Conservation (phyloP, 495 filamentous ascomycete species). For the Pyrenula aspistea region DNA sequence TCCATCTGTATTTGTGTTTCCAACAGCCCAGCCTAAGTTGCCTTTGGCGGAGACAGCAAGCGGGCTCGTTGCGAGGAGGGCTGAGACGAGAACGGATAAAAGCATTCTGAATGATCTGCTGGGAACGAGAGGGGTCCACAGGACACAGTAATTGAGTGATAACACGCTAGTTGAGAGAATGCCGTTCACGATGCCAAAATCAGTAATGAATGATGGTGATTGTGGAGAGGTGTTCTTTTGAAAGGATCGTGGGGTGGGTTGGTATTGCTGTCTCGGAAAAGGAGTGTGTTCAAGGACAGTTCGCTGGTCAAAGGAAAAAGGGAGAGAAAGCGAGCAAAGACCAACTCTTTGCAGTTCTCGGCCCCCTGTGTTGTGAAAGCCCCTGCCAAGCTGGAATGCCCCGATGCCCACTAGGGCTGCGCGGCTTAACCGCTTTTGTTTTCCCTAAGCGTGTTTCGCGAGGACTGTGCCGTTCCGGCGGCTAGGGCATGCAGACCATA, state of each 20-base stretch:
- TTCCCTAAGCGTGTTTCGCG: not conserved
- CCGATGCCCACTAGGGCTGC: not conserved
- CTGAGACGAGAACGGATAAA: slow-evolving; percentile 23
- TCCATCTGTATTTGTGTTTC: slow-evolving; percentile 37
- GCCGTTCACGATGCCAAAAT: not conserved
- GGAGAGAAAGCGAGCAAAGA: not conserved
- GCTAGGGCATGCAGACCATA: too few relatives aligned
- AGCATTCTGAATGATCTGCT: slow-evolving; percentile 25
- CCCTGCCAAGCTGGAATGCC: not conserved
- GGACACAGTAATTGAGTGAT: not conserved
- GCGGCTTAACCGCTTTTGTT: not conserved
- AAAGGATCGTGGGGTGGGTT: not conserved
- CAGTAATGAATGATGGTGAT: not conserved
- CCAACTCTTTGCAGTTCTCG: not conserved
- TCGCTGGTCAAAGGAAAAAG: not conserved
- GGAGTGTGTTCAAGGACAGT: not conserved
- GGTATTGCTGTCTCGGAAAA: not conserved
- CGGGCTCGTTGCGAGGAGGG: slow-evolving; percentile 28
- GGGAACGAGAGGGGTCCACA: not conserved
- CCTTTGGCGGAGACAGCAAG: slow-evolving; percentile 29
- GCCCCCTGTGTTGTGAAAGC: not conserved
- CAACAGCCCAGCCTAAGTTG: slow-evolving; percentile 36
- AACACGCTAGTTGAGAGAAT: not conserved
- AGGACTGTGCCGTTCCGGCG: too few relatives aligned
- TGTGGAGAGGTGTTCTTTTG: not conserved